These are phyloP conservation scores for Holtermanniella nyarrowii DNA, from an alignment of 768 basidiomycete species.

Conservation along the genomic window DNA sequence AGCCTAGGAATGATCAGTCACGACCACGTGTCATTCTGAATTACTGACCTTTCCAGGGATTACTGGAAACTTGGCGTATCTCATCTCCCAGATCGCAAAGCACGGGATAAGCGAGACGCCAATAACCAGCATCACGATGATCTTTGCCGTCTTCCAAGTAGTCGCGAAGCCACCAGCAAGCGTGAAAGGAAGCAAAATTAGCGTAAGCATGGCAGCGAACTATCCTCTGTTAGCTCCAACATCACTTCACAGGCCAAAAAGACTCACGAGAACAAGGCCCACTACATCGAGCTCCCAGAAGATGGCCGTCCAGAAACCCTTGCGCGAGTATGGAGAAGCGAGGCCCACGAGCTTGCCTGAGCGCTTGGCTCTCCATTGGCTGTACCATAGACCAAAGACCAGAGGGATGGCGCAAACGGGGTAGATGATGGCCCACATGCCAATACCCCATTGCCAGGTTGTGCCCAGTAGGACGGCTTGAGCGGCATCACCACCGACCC, in stretches of 20 bases:
- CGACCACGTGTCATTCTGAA: neutral
- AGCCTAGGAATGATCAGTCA: constrained; percentile 4
- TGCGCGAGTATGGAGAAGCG: constrained; percentile 4
- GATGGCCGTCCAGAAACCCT: constrained; percentile 11
- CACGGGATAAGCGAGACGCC: constrained; percentile 27
- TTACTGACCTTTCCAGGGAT: constrained; percentile 1
- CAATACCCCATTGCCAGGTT: constrained; percentile 38
- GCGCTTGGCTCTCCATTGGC: constrained; percentile 15
- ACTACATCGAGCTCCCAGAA: constrained; percentile 40
- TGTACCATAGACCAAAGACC: constrained; percentile 16
- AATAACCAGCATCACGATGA: constrained; percentile 38
- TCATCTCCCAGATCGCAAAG: constrained; percentile 16
- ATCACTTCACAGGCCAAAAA: neutral
- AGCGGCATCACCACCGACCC: constrained; percentile 34
- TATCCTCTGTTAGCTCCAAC: neutral
- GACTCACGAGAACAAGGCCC: constrained; percentile 28
- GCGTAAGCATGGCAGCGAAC: constrained; percentile 20
- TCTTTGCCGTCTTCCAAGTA: constrained; percentile 23
- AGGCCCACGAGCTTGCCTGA: constrained; percentile 12
- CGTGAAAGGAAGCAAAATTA: constrained; percentile 41
- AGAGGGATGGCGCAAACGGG: constrained; percentile 19
- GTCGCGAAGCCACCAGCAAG: constrained; percentile 27
- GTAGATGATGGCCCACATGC: constrained; percentile 38
- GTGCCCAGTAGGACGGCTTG: constrained; percentile 12
- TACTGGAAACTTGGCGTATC: constrained; percentile 4